Evolutionary conservation across 306 rosid genomes (phyloP).

Genomic region (Ormosia emarginata): DNA sequence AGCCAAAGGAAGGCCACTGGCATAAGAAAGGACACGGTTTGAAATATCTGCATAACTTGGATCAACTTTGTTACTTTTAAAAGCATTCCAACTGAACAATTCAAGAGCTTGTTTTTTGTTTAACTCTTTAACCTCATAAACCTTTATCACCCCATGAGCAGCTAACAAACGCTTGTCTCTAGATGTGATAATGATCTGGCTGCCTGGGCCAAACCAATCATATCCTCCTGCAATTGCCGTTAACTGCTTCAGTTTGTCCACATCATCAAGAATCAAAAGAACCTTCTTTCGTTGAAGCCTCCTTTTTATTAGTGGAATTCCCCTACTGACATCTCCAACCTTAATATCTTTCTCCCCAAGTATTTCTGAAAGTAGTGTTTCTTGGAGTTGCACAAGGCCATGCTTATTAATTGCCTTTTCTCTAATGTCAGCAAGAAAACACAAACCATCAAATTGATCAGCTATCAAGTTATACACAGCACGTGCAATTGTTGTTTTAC

Average conservation of each 20-base stretch:
- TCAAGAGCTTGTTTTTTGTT: neutral
- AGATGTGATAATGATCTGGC: neutral
- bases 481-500: neutral
- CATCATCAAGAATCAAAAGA: neutral
- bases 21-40: neutral
- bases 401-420: neutral
- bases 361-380: neutral
- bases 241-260: neutral
- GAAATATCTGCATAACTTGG: neutral
- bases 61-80: neutral
- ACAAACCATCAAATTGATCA: neutral
- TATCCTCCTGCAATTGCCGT: neutral
- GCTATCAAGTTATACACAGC: neutral
- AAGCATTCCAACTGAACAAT: slow-evolving; percentile 11
- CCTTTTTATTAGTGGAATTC: neutral
- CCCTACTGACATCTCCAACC: neutral
- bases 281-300: neutral
- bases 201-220: neutral
- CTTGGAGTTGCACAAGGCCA: neutral
- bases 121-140: neutral
- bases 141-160: neutral
- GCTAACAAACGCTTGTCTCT: neutral
- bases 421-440: neutral
- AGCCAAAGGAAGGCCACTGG: neutral
- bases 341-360: neutral